A percentile compares a stretch with the other conserved stretches of the same genome.
These are phyloP conservation scores for Massospora cicadina DNA, from an alignment of 371 early-diverging fungal genomes.

Conservation along the genomic window DNA sequence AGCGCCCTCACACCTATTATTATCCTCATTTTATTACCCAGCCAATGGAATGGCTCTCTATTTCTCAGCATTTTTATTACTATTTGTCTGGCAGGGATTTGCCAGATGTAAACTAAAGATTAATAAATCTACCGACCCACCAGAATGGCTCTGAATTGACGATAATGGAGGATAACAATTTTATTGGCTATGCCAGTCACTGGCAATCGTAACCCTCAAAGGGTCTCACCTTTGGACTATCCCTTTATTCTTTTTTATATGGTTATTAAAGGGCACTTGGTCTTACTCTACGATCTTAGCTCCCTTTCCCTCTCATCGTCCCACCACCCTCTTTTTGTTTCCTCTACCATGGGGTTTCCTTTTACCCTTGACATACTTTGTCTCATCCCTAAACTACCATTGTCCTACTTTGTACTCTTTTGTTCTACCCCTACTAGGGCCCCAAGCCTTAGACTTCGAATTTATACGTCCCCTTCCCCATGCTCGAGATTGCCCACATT, in stretches of 20 bases:
- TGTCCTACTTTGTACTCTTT: no score
- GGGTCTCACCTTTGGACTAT: background rate
- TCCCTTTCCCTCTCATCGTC: background rate
- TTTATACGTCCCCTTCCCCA: background rate
- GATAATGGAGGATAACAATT: background rate
- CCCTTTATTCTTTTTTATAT: background rate
- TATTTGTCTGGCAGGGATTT: background rate
- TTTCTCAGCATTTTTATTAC: background rate
- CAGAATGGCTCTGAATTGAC: background rate
- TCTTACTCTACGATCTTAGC: background rate
- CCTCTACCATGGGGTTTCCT: background rate
- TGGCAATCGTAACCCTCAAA: background rate
- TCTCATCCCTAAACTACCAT: no score
- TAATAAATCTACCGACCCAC: background rate
- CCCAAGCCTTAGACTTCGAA: background rate
- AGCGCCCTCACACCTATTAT: no score
- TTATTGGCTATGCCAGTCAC: background rate
- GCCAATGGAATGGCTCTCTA: no score
- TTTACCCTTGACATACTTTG: background rate
- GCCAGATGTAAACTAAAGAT: background rate
- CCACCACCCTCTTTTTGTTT: background rate
- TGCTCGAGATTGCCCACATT: background rate
- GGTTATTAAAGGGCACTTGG: background rate
- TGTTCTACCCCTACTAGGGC: background rate
- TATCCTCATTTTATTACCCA: no score